phyloP scores from a whole-genome alignment of 345 rosid species.

The Eucalyptus cloeziana region DNA sequence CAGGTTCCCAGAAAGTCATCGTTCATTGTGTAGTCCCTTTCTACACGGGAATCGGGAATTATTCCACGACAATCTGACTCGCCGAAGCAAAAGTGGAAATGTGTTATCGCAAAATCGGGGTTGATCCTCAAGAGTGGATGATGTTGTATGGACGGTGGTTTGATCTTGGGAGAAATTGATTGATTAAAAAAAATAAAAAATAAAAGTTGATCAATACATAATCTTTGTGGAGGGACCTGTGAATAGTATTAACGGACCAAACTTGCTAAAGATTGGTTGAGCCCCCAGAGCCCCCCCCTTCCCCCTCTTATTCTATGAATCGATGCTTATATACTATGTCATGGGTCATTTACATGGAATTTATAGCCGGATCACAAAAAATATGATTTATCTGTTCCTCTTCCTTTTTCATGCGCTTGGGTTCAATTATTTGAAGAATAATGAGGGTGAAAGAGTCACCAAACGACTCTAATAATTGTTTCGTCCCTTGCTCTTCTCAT shows the following conservation, averaged over 20 bases:
- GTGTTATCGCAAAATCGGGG: not conserved
- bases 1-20: not conserved
- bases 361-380: not conserved
- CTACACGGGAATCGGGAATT: not conserved
- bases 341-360: not conserved
- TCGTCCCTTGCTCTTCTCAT: not conserved
- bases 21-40: not conserved
- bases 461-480: not conserved
- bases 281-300: not conserved
- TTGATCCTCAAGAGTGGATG: not conserved
- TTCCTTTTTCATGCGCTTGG: not conserved
- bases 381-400: not conserved
- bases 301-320: not conserved
- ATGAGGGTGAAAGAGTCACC: not conserved
- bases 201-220: not conserved
- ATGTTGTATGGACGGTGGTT: not conserved
- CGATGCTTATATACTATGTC: not conserved
- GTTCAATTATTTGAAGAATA: not conserved
- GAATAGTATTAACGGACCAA: not conserved
- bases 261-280: not conserved
- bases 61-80: not conserved
- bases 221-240: not conserved
- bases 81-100: not conserved
- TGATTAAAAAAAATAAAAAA: not conserved
- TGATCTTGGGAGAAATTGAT: not conserved